Conservation (phyloP, 2,329 filamentous ascomycete genomes). For the Penicillium digitatum region DNA sequence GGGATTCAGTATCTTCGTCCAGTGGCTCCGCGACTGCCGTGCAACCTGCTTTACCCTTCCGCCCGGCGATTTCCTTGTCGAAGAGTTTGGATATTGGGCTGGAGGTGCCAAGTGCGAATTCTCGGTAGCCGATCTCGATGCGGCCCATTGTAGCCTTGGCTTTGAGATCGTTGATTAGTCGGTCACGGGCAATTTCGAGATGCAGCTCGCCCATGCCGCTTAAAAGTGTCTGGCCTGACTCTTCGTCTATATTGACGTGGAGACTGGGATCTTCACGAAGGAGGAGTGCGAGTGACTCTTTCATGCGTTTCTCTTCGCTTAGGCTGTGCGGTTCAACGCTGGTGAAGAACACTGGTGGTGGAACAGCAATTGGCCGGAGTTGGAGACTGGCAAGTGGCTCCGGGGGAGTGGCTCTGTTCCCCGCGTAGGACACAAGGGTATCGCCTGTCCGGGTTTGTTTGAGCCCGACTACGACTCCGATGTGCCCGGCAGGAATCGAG, state of each 20-base stretch:
- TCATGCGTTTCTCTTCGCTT: constrained; percentile 73
- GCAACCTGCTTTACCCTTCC: constrained; percentile 72
- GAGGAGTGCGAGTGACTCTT: constrained; percentile 70
- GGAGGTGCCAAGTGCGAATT: constrained; percentile 63
- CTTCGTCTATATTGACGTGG: constrained; percentile 76
- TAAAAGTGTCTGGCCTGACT: constrained; percentile 87
- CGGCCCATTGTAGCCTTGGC: constrained; percentile 78
- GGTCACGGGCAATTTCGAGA: constrained; percentile 84
- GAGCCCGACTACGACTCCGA: constrained; percentile 85
- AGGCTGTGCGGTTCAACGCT: constrained; percentile 78
- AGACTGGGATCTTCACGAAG: constrained; percentile 90
- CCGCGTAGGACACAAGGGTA: constrained; percentile 73
- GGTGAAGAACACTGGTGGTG: constrained; percentile 94
- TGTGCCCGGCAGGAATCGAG: constrained; percentile 78
- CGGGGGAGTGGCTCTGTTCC: constrained; percentile 61
- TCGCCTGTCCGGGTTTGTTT: constrained; percentile 92
- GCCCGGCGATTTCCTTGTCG: constrained; percentile 76
- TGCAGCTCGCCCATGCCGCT: constrained; percentile 97
- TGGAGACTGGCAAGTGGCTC: constrained; percentile 70
- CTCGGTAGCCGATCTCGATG: constrained; percentile 94
- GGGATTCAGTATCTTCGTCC: constrained; percentile 25
- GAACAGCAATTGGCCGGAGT: constrained; percentile 80
- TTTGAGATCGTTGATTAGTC: constrained; percentile 84
- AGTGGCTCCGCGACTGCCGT: constrained; percentile 64
- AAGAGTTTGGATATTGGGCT: constrained; percentile 59